These are phyloP conservation scores for Plasmodiophora brassicae DNA, from an alignment of 208 protist genomes.

Conservation along the genomic window DNA sequence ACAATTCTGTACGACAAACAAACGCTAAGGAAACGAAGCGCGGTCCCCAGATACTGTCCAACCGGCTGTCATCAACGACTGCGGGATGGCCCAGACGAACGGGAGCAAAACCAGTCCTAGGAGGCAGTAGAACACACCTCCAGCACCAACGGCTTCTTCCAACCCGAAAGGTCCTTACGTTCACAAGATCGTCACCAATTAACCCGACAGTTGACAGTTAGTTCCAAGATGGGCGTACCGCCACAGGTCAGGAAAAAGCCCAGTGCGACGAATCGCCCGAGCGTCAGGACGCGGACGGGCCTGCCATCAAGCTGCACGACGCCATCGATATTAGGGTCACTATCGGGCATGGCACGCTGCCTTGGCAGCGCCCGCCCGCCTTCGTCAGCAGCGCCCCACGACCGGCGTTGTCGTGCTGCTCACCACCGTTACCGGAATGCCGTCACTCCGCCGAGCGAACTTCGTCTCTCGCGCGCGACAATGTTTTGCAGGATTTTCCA, in stretches of 20 bases:
- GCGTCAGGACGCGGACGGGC: background rate
- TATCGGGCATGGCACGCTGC: no score
- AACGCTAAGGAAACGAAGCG: background rate
- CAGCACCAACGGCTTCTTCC: background rate
- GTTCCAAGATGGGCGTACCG: background rate
- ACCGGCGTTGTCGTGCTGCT: no score
- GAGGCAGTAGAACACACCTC: background rate
- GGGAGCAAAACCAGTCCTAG: background rate
- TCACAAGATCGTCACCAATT: no score
- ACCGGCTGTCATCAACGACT: conserved; percentile 25
- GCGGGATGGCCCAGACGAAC: conserved; percentile 2
- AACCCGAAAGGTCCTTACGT: conserved; percentile 2
- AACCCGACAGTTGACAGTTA: no score
- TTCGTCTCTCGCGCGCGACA: no score
- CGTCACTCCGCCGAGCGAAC: no score
- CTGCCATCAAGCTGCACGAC: background rate
- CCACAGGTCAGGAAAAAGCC: conserved; percentile 5
- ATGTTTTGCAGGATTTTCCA: no score
- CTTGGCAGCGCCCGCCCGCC: no score
- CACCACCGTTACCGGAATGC: no score
- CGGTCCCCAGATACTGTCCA: background rate
- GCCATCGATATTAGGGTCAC: background rate
- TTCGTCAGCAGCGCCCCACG: no score
- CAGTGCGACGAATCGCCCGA: background rate
- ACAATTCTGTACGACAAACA: background rate